phyloP scores from a whole-genome alignment of 1,284 basidiomycete genomes.

The Trichosporon asahii region DNA sequence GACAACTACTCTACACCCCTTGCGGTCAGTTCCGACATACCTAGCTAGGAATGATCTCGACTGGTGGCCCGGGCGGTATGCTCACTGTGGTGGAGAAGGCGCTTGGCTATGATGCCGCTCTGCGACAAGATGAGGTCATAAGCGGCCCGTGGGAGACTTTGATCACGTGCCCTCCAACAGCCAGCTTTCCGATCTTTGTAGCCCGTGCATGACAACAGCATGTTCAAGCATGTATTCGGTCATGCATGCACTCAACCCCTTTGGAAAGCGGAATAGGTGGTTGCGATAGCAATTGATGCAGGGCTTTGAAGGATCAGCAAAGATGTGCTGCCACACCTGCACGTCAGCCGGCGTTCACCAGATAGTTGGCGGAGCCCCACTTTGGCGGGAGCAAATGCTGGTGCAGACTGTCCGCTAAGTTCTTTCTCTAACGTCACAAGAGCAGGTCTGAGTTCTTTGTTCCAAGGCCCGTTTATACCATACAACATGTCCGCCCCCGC shows the following conservation, averaged over 20 bases:
- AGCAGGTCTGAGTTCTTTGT: constrained; percentile 4
- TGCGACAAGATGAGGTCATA: not conserved
- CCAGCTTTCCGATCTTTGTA: too few species aligned
- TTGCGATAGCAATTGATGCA: not conserved
- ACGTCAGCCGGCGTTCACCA: not conserved
- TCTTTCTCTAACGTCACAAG: constrained; percentile 4
- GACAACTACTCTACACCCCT: too few species aligned
- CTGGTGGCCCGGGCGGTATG: not conserved
- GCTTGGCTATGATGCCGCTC: too few species aligned
- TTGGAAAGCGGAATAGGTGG: too few species aligned
- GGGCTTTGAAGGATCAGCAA: not conserved
- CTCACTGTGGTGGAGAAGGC: not conserved
- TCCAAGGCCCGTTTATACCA: constrained; percentile 10
- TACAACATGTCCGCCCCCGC: constrained; percentile 29
- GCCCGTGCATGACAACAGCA: not conserved
- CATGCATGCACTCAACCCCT: not conserved
- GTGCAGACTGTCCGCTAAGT: not conserved
- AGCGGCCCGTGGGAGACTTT: not conserved
- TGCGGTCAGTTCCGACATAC: not conserved
- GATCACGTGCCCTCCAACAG: not conserved
- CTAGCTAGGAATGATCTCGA: not conserved
- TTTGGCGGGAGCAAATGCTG: constrained; percentile 12
- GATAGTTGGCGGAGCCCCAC: constrained; percentile 1
- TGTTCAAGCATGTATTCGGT: not conserved
- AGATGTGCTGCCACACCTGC: not conserved